Evolutionary conservation across 2,329 filamentous ascomycete genomes (phyloP), one percentile per base, ranked within the genome.

Genomic region (Didymella sp.): DNA sequence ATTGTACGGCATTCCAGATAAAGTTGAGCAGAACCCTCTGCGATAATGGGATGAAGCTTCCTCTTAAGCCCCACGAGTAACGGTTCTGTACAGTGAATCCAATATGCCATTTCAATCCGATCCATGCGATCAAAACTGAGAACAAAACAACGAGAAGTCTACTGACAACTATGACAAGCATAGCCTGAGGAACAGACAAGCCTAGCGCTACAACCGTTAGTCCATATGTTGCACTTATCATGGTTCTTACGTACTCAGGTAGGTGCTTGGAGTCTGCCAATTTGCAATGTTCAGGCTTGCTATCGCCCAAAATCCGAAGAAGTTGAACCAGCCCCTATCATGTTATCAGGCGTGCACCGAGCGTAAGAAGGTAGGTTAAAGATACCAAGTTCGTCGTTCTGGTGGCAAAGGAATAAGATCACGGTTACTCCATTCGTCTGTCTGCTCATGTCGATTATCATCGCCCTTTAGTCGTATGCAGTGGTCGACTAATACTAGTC

Each of bases 81-180:
- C 81, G 74, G 59, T 81, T 82, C 63, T 82, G 80, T 13, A 82
- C 71, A 0, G 80, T 82, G 62, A 82, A 74, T 15, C 81, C 81
- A 53, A 83, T 78, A 61, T 83, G 81, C 80, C 80, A 83, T 35
- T 75, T 76, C 4, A 82, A 51, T 12, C 81, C 81, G 21, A 77
- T 78, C 79, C 79, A 81, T 8, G 78, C 80, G 22, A 82, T 77
- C 4, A 81, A 60, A 11, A 73, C 73, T 0, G 80, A 75, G 58
- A 82, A 82, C 8, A 76, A 44, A 3, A 73, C 73, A 47, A 81
- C 77, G 4, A 82, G 65, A 0, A 79, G 59, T 4, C 78, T 74
- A 6, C 77, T 77, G 6, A 83, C 49, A 17, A 81, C 69, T 27
- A 82, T 82, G 51, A 82, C 74, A n/a, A 74, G 63, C 77, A 83